Evolutionary conservation across 139 green algal genomes (phyloP).

Genomic region (Auxenochlorella pyrenoidosa): DNA sequence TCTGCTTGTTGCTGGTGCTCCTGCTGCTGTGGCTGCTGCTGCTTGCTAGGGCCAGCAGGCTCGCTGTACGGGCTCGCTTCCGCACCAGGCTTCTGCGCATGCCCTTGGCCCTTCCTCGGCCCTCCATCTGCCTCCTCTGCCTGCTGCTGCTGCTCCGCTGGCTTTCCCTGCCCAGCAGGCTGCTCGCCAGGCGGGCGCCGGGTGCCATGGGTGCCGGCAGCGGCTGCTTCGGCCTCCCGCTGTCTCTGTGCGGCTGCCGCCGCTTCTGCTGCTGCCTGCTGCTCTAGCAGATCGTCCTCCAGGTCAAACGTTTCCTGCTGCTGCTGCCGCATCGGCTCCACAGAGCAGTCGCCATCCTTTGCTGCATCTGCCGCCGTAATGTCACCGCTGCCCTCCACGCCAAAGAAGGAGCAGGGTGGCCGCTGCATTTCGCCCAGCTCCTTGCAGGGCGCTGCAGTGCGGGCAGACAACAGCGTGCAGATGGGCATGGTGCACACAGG

Average conservation of each 20-base stretch:
- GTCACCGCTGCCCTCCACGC: neutral
- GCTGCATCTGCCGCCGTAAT: neutral
- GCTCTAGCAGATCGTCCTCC: constrained; percentile 4
- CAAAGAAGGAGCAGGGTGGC: constrained; percentile 41
- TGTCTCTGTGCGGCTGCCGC: too few species aligned
- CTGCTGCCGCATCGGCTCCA: neutral
- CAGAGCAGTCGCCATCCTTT: neutral
- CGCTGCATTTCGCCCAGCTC: constrained; percentile 48
- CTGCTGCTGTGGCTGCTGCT: neutral
- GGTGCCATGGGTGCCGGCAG: neutral
- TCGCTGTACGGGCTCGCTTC: neutral
- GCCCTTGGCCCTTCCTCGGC: neutral
- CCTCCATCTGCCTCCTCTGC: neutral
- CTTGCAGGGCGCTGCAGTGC: constrained; percentile 48
- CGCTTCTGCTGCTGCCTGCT: neutral
- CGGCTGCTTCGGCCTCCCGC: neutral
- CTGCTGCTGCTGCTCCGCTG: neutral
- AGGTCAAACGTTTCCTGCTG: neutral
- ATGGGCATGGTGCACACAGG: neutral
- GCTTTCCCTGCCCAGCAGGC: neutral
- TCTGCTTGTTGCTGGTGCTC: neutral
- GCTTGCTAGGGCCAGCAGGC: neutral
- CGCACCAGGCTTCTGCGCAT: neutral
- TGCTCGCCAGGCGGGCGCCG: neutral
- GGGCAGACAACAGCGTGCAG: neutral